phyloP scores from a whole-genome alignment of 2,329 filamentous ascomycete species.

The Fusarium continuum region DNA sequence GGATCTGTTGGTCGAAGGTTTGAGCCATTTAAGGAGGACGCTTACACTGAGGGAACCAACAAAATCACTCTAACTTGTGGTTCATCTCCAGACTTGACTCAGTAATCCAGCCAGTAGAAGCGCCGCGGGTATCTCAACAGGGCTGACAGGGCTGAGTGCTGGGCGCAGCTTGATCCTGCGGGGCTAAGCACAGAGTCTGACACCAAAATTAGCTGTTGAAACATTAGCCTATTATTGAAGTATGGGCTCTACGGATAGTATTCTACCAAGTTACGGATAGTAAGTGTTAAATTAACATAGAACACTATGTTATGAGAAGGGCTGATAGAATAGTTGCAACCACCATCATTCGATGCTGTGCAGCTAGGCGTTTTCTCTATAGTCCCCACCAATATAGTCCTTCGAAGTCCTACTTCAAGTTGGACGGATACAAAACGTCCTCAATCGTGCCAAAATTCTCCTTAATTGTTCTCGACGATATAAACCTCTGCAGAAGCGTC shows the following conservation, averaged over 20 bases:
- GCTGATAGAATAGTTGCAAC: background rate
- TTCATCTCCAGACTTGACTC: background rate
- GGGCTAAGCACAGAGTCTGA: background rate
- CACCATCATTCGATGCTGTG: background rate
- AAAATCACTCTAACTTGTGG: background rate
- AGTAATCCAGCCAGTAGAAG: background rate
- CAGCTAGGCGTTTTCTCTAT: background rate
- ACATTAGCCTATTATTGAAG: background rate
- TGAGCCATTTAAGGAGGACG: background rate
- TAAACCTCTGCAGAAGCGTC: slow-evolving; percentile 65
- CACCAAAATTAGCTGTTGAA: background rate
- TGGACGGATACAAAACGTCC: background rate
- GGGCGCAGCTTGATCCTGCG: background rate
- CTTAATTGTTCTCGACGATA: slow-evolving; percentile 69
- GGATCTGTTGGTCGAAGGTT: background rate
- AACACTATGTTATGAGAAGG: background rate
- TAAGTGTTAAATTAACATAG: too few species aligned
- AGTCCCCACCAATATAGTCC: background rate
- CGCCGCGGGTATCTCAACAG: background rate
- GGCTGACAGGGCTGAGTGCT: background rate
- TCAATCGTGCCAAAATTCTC: slow-evolving; percentile 65
- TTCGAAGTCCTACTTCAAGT: background rate
- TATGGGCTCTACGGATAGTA: background rate
- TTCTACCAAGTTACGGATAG: too few species aligned
- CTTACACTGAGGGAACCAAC: background rate